A percentile compares a stretch with the other conserved stretches of the same genome.
phyloP scores from a whole-genome alignment of 805 yeast genomes.

The Starmerella geochares region DNA sequence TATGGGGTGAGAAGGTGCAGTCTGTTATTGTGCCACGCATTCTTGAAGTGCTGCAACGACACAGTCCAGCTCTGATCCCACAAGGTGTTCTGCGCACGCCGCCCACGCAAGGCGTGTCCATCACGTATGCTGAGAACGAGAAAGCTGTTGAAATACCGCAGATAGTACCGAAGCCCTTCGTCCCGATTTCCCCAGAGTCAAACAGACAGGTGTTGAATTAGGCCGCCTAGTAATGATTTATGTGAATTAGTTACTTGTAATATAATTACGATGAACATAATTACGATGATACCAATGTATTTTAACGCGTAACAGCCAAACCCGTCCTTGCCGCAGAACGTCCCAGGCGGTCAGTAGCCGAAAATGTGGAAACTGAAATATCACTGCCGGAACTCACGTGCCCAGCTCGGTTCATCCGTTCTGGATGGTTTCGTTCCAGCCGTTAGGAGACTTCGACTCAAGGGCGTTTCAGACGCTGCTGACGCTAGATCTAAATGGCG shows the following conservation, averaged over 20 bases:
- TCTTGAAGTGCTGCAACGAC: constrained; percentile 9
- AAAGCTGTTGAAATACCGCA: background rate
- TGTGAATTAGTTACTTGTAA: too few relatives aligned
- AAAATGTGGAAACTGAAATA: too few relatives aligned
- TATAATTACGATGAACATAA: too few relatives aligned
- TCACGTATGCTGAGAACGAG: background rate
- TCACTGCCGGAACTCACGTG: too few relatives aligned
- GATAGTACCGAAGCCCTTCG: background rate
- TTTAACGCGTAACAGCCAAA: too few relatives aligned
- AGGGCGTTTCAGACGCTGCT: constrained; percentile 29
- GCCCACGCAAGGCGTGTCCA: background rate
- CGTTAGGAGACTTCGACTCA: constrained; percentile 22
- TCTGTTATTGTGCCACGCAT: constrained; percentile 23
- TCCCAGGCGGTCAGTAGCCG: too few relatives aligned
- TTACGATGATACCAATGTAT: too few relatives aligned
- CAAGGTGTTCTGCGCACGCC: background rate
- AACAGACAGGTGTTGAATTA: background rate
- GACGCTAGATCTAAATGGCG: constrained; percentile 28
- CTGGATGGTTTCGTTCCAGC: constrained; percentile 31
- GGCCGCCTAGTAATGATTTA: too few relatives aligned
- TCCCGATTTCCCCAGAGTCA: background rate
- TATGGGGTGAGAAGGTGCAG: constrained; percentile 71
- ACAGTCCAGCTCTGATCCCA: background rate
- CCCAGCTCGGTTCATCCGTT: background rate
- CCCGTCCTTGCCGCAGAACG: too few relatives aligned